phyloP scores from a whole-genome alignment of 352 stramenopile genomes.

The Blastocystis sp. region DNA sequence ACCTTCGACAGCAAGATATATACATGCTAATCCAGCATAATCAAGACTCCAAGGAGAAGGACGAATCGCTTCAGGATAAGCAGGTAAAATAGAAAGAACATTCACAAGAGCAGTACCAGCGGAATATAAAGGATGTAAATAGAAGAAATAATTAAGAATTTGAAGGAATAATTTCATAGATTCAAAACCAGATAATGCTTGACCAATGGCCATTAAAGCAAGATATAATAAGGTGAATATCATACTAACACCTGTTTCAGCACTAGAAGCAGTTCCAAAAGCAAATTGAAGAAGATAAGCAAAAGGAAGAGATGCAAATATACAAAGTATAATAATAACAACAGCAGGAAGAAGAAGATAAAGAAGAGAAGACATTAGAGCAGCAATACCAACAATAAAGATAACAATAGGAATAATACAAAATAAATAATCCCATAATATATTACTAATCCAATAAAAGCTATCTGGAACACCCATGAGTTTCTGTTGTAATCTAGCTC shows the following conservation, averaged over 20 bases:
- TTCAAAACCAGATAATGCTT: neutral
- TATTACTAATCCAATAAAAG: conserved; percentile 18
- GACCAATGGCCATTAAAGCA: conserved; percentile 42
- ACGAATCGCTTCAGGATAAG: too few relatives aligned
- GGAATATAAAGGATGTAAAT: conserved; percentile 9
- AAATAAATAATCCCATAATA: conserved; percentile 3
- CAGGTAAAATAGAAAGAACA: neutral
- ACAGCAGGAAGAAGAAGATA: neutral
- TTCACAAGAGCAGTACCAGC: neutral
- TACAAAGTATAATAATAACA: conserved; percentile 42
- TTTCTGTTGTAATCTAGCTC: conserved; percentile 27
- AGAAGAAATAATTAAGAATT: conserved; percentile 15
- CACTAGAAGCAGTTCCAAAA: conserved; percentile 41
- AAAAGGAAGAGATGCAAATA: conserved; percentile 43
- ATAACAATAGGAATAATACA: neutral
- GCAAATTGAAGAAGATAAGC: conserved; percentile 45
- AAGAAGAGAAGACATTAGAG: neutral
- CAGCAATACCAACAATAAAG: neutral
- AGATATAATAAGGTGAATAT: conserved; percentile 47
- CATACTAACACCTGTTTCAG: conserved; percentile 43
- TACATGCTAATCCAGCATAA: conserved; percentile 38
- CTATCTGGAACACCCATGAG: conserved; percentile 27
- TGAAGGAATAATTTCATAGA: neutral
- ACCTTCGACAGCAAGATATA: conserved; percentile 38
- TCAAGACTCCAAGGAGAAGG: conserved; percentile 43